Evolutionary conservation across 352 stramenopile genomes (phyloP).

Genomic region (Pythium myriotylum): DNA sequence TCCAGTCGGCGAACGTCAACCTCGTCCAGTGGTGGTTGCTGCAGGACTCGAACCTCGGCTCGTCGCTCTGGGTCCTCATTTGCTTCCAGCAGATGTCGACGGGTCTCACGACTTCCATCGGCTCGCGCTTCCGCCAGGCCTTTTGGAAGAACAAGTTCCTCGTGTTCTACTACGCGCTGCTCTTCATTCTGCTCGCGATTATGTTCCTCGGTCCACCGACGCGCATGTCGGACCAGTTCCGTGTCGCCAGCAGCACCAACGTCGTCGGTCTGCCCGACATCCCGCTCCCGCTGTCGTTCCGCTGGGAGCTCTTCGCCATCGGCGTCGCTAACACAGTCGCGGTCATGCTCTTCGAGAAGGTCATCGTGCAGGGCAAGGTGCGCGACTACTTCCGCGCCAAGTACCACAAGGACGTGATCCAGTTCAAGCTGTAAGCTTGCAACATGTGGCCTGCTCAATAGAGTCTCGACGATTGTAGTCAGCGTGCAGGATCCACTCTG

Average conservation of each 20-base stretch:
- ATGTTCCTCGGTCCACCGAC: constrained; percentile 59
- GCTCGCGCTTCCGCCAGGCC: constrained; percentile 63
- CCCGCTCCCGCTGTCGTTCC: constrained; percentile 58
- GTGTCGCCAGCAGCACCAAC: constrained; percentile 74
- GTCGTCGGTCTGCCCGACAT: constrained; percentile 70
- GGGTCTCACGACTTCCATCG: constrained; percentile 59
- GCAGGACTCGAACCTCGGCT: constrained; percentile 67
- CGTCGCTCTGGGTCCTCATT: constrained; percentile 63
- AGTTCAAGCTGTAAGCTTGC: constrained; percentile 57
- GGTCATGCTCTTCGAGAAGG: constrained; percentile 62
- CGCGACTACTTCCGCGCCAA: constrained; percentile 65
- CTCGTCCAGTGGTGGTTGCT: constrained; percentile 76
- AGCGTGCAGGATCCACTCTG: not conserved
- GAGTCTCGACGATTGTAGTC: constrained; percentile 4
- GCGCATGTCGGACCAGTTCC: constrained; percentile 70
- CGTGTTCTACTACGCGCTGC: constrained; percentile 58
- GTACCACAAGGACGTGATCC: constrained; percentile 65
- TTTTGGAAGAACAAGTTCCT: constrained; percentile 73
- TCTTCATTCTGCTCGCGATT: constrained; percentile 56
- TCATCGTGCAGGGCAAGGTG: constrained; percentile 67
- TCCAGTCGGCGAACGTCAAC: constrained; percentile 65
- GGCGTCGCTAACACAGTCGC: constrained; percentile 55
- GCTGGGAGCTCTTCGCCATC: constrained; percentile 65
- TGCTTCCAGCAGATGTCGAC: constrained; percentile 75
- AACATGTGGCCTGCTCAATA: not conserved